phyloP scores from a whole-genome alignment of 352 stramenopile genomes.

The Phytophthora pisi region DNA sequence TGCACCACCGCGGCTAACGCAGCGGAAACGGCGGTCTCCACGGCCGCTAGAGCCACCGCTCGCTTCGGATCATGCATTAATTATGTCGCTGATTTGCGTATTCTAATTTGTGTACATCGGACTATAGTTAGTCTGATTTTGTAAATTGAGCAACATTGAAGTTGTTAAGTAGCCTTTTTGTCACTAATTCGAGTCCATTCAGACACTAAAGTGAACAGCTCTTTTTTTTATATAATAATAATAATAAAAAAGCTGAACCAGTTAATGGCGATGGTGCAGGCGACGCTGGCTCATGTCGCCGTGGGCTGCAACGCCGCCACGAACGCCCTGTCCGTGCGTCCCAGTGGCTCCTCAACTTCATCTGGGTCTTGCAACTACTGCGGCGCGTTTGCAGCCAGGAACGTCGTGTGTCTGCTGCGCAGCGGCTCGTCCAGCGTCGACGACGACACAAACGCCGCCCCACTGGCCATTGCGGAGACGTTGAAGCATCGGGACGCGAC shows the following conservation, averaged over 20 bases:
- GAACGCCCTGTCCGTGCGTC: conserved; percentile 46
- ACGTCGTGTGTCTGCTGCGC: conserved; percentile 52
- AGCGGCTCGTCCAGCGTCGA: neutral
- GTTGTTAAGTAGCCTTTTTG: neutral
- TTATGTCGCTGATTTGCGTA: neutral
- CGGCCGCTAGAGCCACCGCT: conserved; percentile 11
- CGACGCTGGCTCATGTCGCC: conserved; percentile 52
- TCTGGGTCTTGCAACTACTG: conserved; percentile 5
- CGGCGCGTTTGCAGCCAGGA: conserved; percentile 54
- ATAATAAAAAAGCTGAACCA: no score
- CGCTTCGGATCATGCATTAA: neutral
- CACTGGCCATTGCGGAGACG: conserved; percentile 41
- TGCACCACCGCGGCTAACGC: conserved; percentile 18
- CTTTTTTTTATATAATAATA: no score
- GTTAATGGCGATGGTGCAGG: conserved; percentile 14
- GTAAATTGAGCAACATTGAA: neutral
- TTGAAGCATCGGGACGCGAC: conserved; percentile 52
- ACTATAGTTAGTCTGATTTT: neutral
- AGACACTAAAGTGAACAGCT: neutral
- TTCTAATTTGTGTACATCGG: conserved; percentile 7
- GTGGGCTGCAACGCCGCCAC: conserved; percentile 60
- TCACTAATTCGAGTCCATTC: neutral
- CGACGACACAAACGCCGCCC: neutral
- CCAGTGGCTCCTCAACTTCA: conserved; percentile 10
- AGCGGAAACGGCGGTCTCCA: conserved; percentile 15